Evolutionary conservation across 2,329 filamentous ascomycete genomes (phyloP), one percentile per base, ranked within the genome.

Genomic region (Hysterium pulicare): DNA sequence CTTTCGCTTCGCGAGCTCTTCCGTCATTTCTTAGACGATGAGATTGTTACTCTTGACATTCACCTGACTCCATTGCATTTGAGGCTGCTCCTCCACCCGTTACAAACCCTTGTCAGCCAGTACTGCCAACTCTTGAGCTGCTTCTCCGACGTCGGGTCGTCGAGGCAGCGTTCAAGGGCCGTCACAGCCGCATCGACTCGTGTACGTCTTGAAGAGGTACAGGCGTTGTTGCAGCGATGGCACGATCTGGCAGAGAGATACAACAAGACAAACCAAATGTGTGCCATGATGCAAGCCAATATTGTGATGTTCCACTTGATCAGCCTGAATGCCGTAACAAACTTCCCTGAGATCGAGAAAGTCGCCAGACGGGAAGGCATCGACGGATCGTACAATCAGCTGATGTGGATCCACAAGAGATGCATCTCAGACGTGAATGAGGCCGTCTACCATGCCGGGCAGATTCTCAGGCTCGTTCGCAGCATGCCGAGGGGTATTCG

Each of bases 241-340:
- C 83, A 83, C 61, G 75, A 81, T 46, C 68, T 87, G n/a, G 78
- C 79, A 28, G 74, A 78, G 46, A 64, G 70, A 9, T 75, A 80
- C 57, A 66, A 71, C 53, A 78, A 79, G 55, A 64, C 69, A n/a
- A 75, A 82, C 54, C 74, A 77, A 1, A 64, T 68, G 36, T 85
- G 82, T 49, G 66, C 76, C 13, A 71, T 82, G 49, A 84, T 79
- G 56, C 77, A 77, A 53, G 81, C 79, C 49, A 86, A 83, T 55
- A 65, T 87, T 32, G 76, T 84, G 33, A 75, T 87, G 46, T 87
- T 84, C 61, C 84, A 88, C 53, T 73, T 87, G 32, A 81, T 87
- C 57, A 82, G 77, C 37, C 73, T 88, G 45, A 86, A 86, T 52
- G 77, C 80, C 7, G 76, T 85, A 21, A 83, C 82, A 13, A 81